Conservation (phyloP, 2,329 filamentous ascomycete species). For the Metarhizium humberi region DNA sequence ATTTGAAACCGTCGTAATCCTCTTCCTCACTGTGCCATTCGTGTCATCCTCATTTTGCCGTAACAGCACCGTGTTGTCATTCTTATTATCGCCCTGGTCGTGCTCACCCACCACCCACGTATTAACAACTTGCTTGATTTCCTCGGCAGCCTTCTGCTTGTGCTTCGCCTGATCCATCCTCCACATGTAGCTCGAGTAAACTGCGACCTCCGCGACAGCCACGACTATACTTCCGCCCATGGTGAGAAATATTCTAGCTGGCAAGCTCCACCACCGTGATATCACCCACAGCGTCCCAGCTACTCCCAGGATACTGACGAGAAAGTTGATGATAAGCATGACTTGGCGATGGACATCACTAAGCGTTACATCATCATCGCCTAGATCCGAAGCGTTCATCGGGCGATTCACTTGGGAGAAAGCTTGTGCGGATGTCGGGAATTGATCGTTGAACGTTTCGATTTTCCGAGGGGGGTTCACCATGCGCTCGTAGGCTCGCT, state of each 20-base stretch:
- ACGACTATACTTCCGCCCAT: slow-evolving; percentile 62
- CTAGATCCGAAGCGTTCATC: slow-evolving; percentile 33
- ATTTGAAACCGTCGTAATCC: slow-evolving; percentile 10
- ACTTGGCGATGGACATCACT: slow-evolving; percentile 73
- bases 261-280: slow-evolving; percentile 65
- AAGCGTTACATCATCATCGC: slow-evolving; percentile 57
- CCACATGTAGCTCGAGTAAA: slow-evolving; percentile 68
- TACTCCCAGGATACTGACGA: slow-evolving; percentile 76
- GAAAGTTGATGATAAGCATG: slow-evolving; percentile 79
- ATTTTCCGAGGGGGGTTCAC: slow-evolving; percentile 46
- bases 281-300: slow-evolving; percentile 71
- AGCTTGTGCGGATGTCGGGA: slow-evolving; percentile 43
- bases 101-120: slow-evolving; percentile 56
- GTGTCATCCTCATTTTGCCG: slow-evolving; percentile 11
- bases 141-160: slow-evolving; percentile 49
- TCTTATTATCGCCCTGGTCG: slow-evolving; percentile 13
- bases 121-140: slow-evolving; percentile 59
- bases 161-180: slow-evolving; percentile 59
- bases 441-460: slow-evolving; percentile 52
- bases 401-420: slow-evolving; percentile 47
- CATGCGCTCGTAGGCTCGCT: slow-evolving; percentile 74
- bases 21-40: slow-evolving; percentile 16
- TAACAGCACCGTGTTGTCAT: slow-evolving; percentile 16
- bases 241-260: slow-evolving; percentile 59
- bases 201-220: slow-evolving; percentile 65